Evolutionary conservation across 78 protist species (phyloP).

Genomic region (Guillardia theta): DNA sequence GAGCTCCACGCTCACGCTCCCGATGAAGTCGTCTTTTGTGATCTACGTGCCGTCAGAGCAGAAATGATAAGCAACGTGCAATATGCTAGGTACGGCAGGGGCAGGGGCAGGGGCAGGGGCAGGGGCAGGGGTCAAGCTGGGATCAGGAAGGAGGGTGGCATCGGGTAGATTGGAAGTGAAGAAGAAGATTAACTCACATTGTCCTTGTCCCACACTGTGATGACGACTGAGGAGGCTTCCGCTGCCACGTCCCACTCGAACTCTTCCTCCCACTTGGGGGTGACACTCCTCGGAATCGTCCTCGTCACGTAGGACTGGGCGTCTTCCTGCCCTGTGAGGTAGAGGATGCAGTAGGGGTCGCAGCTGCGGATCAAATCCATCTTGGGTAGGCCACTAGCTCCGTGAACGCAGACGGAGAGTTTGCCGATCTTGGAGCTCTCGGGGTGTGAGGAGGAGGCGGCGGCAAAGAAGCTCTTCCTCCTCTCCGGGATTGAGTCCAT

Average conservation of each 20-base stretch:
- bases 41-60: too few relatives aligned
- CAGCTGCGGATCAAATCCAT: not conserved
- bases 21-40: not conserved
- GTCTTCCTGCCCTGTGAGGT: not conserved
- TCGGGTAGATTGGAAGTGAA: not conserved
- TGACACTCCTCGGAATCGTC: not conserved
- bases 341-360: constrained; percentile 30
- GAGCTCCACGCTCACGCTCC: not conserved
- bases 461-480: too few relatives aligned
- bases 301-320: not conserved
- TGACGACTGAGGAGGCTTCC: not conserved
- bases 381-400: not conserved
- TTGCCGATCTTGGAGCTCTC: not conserved
- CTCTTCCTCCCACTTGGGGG: too few relatives aligned
- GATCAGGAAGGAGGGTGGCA: not conserved
- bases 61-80: not conserved
- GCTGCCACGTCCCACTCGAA: too few relatives aligned
- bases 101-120: not conserved
- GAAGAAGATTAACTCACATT: not conserved
- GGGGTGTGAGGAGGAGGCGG: too few relatives aligned
- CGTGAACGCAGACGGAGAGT: not conserved
- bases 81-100: not conserved
- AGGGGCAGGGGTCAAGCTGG: not conserved
- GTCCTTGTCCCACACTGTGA: not conserved
- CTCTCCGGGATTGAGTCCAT: too few relatives aligned